These are phyloP conservation scores for Paecilomyces niveus DNA, from an alignment of 2,329 filamentous ascomycete species.

Conservation along the genomic window DNA sequence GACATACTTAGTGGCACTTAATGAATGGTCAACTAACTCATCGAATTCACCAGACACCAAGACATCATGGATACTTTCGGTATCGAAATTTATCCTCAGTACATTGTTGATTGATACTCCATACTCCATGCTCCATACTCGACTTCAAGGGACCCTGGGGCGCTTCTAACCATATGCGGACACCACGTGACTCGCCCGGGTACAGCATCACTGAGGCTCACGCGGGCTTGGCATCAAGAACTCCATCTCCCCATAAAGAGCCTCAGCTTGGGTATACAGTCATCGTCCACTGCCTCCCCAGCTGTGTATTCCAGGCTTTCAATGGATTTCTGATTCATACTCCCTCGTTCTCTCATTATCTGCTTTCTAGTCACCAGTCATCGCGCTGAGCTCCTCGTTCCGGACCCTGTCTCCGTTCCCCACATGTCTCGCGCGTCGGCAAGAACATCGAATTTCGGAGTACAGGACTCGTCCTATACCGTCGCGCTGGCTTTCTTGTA, in stretches of 20 bases:
- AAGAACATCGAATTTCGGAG: slow-evolving; percentile 31
- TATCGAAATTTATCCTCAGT: too few relatives aligned
- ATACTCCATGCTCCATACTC: not conserved
- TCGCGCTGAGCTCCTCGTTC: slow-evolving; percentile 19
- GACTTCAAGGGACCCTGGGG: not conserved
- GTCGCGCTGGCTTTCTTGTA: slow-evolving; percentile 17
- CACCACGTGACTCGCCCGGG: slow-evolving; percentile 19
- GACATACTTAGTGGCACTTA: too few relatives aligned
- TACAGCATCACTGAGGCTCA: slow-evolving; percentile 13
- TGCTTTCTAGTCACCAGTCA: slow-evolving; percentile 14
- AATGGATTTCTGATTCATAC: slow-evolving; percentile 10
- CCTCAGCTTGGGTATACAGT: slow-evolving; percentile 6
- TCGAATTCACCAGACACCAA: too few relatives aligned
- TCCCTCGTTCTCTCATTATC: slow-evolving; percentile 17
- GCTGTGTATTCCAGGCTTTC: not conserved
- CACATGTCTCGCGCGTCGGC: slow-evolving; percentile 39
- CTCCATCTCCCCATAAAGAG: slow-evolving; percentile 19
- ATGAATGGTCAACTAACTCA: too few relatives aligned
- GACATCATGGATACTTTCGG: too few relatives aligned
- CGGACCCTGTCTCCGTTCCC: slow-evolving; percentile 27
- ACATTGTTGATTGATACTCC: not conserved
- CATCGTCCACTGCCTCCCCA: slow-evolving; percentile 4
- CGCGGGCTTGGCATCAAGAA: slow-evolving; percentile 34
- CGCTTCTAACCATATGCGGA: slow-evolving; percentile 5
- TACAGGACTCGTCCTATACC: slow-evolving; percentile 21